Base-by-base conservation (phyloP, 345 rosid species). In the Psidium guajava region DNA sequence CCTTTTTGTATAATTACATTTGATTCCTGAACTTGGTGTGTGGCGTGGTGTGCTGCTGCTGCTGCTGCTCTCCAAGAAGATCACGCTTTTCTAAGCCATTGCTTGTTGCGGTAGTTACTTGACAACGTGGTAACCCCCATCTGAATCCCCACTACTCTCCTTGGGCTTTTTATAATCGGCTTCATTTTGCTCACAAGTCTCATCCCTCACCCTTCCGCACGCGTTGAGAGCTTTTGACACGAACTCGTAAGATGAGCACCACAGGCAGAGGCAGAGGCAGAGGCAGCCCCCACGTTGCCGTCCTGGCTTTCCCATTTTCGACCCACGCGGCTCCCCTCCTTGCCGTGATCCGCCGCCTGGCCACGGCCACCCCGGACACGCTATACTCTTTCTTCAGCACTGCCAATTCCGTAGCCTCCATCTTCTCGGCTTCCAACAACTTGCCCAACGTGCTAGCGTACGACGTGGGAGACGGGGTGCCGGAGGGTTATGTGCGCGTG, bases 261-360 rank as follows among this genome's bases (percentile, higher is more conserved):
- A 2, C 25, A 2, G 80, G 44, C 44, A 42, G 44, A 42, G 44
- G 80, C 77, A 69, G 77, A 18, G 77, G 47, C 77, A 69, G 77
- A 18, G 77, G 77, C 47, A 69, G 80, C 47, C 80, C 80, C 80
- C 93, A 91, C 47, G 88, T 90, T 2, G 94, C 88, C 1, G 89
- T 88, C 58, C 82, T 92, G 3, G 88, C 92, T 24, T 91, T 92
- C 85, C 94, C 94, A 20, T 89, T 90, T 84, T 28, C 87, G 81
- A 64, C 90, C 83, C 93, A 92, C 25, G 90, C 90, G 0, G 88
- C 88, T 28, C 85, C 91, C 12, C 89, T 92, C 77, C 89, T 91
- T 52, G 59, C 90, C 83, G 36, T 90, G 74, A 21, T 86, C 84
- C 82, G 47, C 86, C 84, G 82, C 86, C 90, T 92, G 5, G 91